Base-by-base conservation (phyloP, 768 basidiomycete genomes). In the Exsudoporus frostii region DNA sequence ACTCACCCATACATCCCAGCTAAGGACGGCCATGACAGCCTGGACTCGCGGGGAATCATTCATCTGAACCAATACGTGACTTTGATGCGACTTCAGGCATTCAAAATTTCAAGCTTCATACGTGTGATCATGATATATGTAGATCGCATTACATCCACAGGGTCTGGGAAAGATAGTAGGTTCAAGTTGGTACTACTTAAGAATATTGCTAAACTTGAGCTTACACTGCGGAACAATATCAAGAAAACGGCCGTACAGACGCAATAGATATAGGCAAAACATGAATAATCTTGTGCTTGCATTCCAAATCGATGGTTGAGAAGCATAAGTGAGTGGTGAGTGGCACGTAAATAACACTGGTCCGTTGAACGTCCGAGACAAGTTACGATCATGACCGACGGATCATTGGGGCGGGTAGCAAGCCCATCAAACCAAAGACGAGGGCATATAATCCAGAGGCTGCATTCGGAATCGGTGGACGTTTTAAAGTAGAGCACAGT, bases 371-470 rank as follows among this genome's bases (percentile, higher is more conserved):
- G 19, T 15, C 13, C 10, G 19, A 29, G 27, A 68, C 48, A 74
- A 75, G 13, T 76, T 73, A 9, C 75, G 74, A 53, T 67, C 55
- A 74, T 34, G 64, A 61, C 19, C 73, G 71, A 75, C 79, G 74
- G 48, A 79, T 71, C 67, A 74, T 79, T 13, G 87, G 87, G 24
- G 80, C 79, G 14, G 88, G 86, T 47, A 90, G 71, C 20, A 91
- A 74, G 3, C 88, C 89, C 51, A 91, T 77, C 33, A 89, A 67
- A n/a, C 89, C 89, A 62, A 91, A 88, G 19, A 74, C 73, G 38
- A 89, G 74, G 8, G 82, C 81, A 59, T 90, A 91, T 42, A 88
- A 66, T 10, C 83, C 85, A 11, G 81, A 83, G 11, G 85, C 88
- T 91, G 59, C 5, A 42, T 39, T 44, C 19, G 14, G 36, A n/a